Base-by-base conservation (phyloP, 2,329 filamentous ascomycete genomes). In the Periconia macrospinosa region DNA sequence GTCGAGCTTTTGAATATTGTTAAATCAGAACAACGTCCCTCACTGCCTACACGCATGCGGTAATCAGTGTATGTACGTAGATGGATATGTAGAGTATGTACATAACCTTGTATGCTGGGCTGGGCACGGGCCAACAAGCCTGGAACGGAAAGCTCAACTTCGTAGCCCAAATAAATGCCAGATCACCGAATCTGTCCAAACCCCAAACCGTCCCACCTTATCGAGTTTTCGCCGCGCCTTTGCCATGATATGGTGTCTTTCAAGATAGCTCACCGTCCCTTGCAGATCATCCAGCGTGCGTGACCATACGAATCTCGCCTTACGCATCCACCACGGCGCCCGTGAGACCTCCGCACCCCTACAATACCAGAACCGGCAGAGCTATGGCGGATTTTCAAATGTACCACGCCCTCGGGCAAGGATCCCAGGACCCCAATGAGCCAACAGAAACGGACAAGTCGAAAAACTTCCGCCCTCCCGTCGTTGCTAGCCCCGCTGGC, bases 401-500 rank as follows among this genome's bases (percentile, higher is more conserved):
- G 69, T 73, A 75, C 57, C 70, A 75, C 56, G 65, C 72, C 54
- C 58, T 70, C 37, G 69, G 65, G 41, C 62, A 68, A 50, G 62
- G 58, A 53, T 55, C 65, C n/a, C 63, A 65, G 37, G 66, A 69
- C 43, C 57, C 61, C 15, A 70, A 67, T 47, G 58, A 51, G 23
- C 52, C 56, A 27, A 61, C 61, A 23, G 61, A 60, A 35, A 64
- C 67, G 53, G 62, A 71, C 47, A 67, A 73, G 45, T 60, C 62
- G 8, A 68, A 68, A 42, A 63, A 68, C 53, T 73, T 71, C 54
- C 71, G 74, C 13, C 75, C 75, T 23, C 72, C 72, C 45, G 74
- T 79, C 50, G 78, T 76, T 46, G 70, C 77, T 23, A 73, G 74
- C 54, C 76, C 77, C 18, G 63, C 68, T 35, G 76, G 75, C 46